Conservation (phyloP, 2,329 filamentous ascomycete species). For the Sclerotinia borealis region DNA sequence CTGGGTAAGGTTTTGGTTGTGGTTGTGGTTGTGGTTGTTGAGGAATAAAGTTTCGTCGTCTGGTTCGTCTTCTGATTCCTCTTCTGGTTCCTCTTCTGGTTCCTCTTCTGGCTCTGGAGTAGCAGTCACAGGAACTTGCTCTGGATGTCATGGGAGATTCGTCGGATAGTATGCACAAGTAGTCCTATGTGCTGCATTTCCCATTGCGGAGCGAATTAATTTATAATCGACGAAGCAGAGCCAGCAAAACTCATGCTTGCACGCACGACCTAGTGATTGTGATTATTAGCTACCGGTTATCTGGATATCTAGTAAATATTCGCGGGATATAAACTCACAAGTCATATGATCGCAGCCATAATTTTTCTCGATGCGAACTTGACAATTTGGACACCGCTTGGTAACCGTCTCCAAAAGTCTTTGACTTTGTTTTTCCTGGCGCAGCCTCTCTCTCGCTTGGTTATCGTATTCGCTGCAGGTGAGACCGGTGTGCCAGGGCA, state of each 20-base stretch:
- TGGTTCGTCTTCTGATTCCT: not conserved
- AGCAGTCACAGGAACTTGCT: not conserved
- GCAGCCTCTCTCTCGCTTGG: not conserved
- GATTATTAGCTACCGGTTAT: not conserved
- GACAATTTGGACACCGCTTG: constrained; percentile 15
- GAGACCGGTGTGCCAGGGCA: constrained; percentile 39
- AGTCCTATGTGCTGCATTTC: not conserved
- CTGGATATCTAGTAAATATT: not conserved
- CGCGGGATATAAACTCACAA: constrained; percentile 9
- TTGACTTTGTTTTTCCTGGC: constrained; percentile 15
- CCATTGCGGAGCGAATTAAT: not conserved
- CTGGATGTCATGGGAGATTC: not conserved
- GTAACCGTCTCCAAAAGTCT: not conserved
- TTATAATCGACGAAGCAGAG: not conserved
- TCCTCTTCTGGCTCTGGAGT: not conserved
- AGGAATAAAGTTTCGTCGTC: too few relatives aligned
- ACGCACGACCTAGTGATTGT: not conserved
- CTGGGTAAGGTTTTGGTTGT: too few relatives aligned
- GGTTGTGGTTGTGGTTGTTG: too few relatives aligned
- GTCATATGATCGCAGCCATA: constrained; percentile 22
- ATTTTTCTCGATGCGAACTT: constrained; percentile 10
- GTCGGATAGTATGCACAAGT: not conserved
- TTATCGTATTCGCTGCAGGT: constrained; percentile 33
- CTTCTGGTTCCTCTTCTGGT: too few relatives aligned
- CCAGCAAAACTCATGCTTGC: not conserved